Percentiles rank a stretch among this genome's conserved stretches.
These are phyloP conservation scores for Cystobasidium sp. DNA, from an alignment of 1,284 basidiomycete species.

Conservation along the genomic window DNA sequence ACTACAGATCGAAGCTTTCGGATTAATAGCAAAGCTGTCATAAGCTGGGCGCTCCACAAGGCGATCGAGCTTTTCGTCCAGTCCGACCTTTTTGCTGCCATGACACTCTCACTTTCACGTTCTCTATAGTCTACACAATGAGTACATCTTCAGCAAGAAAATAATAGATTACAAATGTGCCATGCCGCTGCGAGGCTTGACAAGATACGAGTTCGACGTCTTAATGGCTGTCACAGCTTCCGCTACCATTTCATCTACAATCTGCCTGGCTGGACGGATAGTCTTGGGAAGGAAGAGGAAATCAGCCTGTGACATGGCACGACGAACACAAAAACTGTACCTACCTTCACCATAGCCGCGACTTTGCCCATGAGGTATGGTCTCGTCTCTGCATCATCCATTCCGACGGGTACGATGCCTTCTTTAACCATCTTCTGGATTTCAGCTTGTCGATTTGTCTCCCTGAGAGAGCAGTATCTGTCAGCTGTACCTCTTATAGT, in stretches of 20 bases:
- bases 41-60: too few species aligned
- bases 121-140: too few species aligned
- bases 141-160: too few species aligned
- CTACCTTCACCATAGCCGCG: constrained; percentile 74
- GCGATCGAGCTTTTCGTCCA: too few species aligned
- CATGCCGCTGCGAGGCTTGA: neutral
- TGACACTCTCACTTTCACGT: too few species aligned
- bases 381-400: constrained; percentile 33
- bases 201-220: neutral
- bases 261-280: constrained; percentile 75
- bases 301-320: neutral
- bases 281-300: neutral
- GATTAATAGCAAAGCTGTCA: too few species aligned
- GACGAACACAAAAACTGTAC: neutral
- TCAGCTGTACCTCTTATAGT: neutral
- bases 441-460: constrained; percentile 70
- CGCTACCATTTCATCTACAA: constrained; percentile 78
- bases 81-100: too few species aligned
- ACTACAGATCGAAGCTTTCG: too few species aligned
- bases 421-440: constrained; percentile 75
- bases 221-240: constrained; percentile 62
- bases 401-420: constrained; percentile 69
- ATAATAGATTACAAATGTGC: too few species aligned
- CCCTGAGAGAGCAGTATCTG: constrained; percentile 60
- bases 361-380: constrained; percentile 69